Conservation (phyloP, 768 basidiomycete species). For the Pleurotus platypus region DNA sequence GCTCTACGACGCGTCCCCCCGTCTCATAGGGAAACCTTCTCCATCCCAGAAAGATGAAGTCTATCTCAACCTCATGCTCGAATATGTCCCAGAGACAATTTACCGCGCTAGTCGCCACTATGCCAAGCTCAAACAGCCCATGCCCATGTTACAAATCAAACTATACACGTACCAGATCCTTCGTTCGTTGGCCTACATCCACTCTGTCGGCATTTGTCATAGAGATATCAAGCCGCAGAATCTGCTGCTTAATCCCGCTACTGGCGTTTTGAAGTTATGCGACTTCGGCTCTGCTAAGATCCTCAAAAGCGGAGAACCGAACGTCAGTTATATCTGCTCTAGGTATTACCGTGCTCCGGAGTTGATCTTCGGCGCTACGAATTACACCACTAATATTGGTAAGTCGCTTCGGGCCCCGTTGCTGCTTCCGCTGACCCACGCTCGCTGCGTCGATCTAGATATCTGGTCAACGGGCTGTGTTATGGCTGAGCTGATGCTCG, state of each 20-base stretch:
- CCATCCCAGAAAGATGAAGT: constrained; percentile 92
- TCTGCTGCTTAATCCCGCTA: constrained; percentile 92
- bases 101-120: constrained; percentile 99
- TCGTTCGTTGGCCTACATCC: constrained; percentile 98
- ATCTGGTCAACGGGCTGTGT: constrained; percentile 99
- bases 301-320: constrained; percentile 94
- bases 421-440: neutral
- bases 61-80: constrained; percentile 97
- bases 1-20: constrained; percentile 11
- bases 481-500: constrained; percentile 99
- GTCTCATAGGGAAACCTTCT: constrained; percentile 4
- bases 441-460: constrained; percentile 44
- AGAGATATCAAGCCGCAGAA: constrained; percentile 99
- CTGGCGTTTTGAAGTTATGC: constrained; percentile 95
- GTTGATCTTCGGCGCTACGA: constrained; percentile 98
- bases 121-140: constrained; percentile 98
- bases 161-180: constrained; percentile 99
- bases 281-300: constrained; percentile 99
- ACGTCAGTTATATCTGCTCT: constrained; percentile 99
- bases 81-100: constrained; percentile 99
- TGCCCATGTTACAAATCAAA: constrained; percentile 99
- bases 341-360: constrained; percentile 99
- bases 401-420: constrained; percentile 23
- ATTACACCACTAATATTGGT: constrained; percentile 99
- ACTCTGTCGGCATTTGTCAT: constrained; percentile 99